Conservation (phyloP, 2,329 filamentous ascomycete species). For the Exserohilum turcica region DNA sequence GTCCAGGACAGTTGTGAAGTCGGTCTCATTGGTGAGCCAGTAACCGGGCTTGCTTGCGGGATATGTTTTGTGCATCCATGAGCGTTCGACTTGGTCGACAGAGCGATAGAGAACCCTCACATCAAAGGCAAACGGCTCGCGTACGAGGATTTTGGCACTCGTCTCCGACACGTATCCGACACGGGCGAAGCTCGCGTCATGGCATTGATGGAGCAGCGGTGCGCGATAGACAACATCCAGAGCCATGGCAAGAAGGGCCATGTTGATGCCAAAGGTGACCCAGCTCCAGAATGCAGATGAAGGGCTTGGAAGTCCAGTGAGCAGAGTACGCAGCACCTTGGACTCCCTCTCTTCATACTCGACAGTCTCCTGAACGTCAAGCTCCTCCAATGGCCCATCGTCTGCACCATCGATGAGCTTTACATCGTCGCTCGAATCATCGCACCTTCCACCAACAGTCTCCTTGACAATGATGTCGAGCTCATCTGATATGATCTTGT, state of each 20-base stretch:
- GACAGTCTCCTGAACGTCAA: constrained; percentile 68
- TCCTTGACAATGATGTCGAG: constrained; percentile 58
- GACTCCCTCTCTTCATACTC: constrained; percentile 63
- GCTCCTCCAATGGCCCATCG: constrained; percentile 46
- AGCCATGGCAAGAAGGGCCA: constrained; percentile 68
- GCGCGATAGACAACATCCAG: constrained; percentile 80
- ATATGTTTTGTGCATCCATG: constrained; percentile 42
- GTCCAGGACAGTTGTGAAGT: constrained; percentile 76
- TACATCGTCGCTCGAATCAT: constrained; percentile 38
- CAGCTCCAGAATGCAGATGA: constrained; percentile 69
- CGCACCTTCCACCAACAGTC: constrained; percentile 42
- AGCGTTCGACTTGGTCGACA: constrained; percentile 30
- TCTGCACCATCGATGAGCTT: constrained; percentile 50
- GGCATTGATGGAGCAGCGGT: constrained; percentile 68
- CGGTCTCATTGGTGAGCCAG: constrained; percentile 74
- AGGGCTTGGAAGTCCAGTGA: constrained; percentile 77
- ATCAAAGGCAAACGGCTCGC: constrained; percentile 77
- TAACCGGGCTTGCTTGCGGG: constrained; percentile 37
- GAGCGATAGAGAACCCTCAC: constrained; percentile 55
- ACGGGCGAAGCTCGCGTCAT: constrained; percentile 82
- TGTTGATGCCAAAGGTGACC: constrained; percentile 73
- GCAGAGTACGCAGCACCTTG: constrained; percentile 66
- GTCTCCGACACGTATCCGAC: constrained; percentile 84
- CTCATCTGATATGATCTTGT: constrained; percentile 63
- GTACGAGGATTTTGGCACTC: constrained; percentile 79